Evolutionary conservation across 2,329 filamentous ascomycete species (phyloP), one percentile per base, ranked within the genome.

Genomic region (Microcyclospora pomicola): DNA sequence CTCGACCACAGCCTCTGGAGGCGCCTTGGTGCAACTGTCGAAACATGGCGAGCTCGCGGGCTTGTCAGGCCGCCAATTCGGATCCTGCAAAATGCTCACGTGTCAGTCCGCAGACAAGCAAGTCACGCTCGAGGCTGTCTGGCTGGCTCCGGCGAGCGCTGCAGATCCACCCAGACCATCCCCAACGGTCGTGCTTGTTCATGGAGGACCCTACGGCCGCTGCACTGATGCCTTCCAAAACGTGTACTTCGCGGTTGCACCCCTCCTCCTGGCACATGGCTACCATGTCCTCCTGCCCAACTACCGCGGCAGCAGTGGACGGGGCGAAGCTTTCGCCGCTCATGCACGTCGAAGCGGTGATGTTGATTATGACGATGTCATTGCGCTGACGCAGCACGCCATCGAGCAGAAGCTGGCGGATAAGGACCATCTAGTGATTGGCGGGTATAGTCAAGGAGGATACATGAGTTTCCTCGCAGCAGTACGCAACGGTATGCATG

Each of bases 401-500:
- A 52, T 65, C 35, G 45, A 49, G 12, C 30, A 49, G 4, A 55
- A 59, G 0, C 52, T 54, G 2, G 54, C 56, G 0, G 52, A 65
- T 24, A 28, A 43, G 0, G 34, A 54, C 2, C 51, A 49, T 2
- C 43, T 65, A 1, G 44, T 60, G 1, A 56, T 62, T 0, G 59
- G 56, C 2, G 62, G 62, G 0, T 61, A 51, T 49, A 56, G 52
- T 15, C 59, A 64, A 42, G 63, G 62, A 9, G 62, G 63, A 2
- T 59, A 57, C 11, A 42, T 66, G 0, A 49, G 55, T 2, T 64
- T 61, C 42, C 50, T 65, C 1, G 52, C 50, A 19, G 49, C 50
- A 15, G 58, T 59, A 2, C 54, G 60, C 11, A 62, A 63, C 38
- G 59, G 58, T 5, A 40, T 49, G 1, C 50, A 58, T 36, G 47